Conservation (phyloP, 306 rosid genomes). For the Cicer cuneatum region DNA sequence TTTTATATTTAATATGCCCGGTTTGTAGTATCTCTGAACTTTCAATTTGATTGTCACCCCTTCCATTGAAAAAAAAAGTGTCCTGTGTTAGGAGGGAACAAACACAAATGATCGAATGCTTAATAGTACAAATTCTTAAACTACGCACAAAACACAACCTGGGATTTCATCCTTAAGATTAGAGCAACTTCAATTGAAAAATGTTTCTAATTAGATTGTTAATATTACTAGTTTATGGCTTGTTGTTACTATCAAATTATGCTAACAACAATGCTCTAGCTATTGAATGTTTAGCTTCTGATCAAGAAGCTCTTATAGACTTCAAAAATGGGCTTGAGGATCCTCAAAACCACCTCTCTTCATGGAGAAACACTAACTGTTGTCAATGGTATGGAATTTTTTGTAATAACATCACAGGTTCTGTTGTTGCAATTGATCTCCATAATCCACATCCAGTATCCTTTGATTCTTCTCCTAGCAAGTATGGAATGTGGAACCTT, state of each 20-base stretch:
- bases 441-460: slow-evolving; percentile 37
- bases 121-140: too few species aligned
- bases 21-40: too few species aligned
- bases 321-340: slow-evolving; percentile 56
- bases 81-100: too few species aligned
- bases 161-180: too few species aligned
- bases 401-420: slow-evolving; percentile 47
- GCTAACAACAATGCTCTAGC: slow-evolving; percentile 17
- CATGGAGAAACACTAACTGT: slow-evolving; percentile 49
- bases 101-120: too few species aligned
- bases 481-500: slow-evolving; percentile 45
- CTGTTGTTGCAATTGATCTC: slow-evolving; percentile 52
- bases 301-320: slow-evolving; percentile 47
- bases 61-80: too few species aligned
- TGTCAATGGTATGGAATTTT: slow-evolving; percentile 53
- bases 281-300: slow-evolving; percentile 33
- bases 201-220: too few species aligned
- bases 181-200: too few species aligned
- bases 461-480: neutral
- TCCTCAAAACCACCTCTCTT: slow-evolving; percentile 44
- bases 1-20: too few species aligned
- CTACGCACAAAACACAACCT: too few species aligned
- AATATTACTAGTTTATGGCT: neutral
- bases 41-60: too few species aligned
- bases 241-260: neutral